These are phyloP conservation scores for Beauveria medogensis DNA, from an alignment of 2,329 filamentous ascomycete species.

Conservation along the genomic window DNA sequence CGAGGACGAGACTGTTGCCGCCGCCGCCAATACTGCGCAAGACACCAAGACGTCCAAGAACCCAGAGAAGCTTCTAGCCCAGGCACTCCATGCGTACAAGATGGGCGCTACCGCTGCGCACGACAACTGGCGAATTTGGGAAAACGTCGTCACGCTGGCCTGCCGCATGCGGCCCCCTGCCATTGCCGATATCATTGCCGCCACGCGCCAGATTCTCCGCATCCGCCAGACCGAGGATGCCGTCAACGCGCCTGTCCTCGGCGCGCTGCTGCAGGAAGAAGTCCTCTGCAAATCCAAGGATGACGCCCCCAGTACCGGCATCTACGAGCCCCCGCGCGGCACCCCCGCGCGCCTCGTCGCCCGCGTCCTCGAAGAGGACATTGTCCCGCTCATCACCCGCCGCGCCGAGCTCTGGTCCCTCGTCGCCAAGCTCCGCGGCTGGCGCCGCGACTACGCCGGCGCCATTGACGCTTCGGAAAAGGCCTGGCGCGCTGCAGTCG, in stretches of 20 bases:
- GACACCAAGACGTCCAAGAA: conserved; percentile 27
- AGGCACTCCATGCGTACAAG: conserved; percentile 79
- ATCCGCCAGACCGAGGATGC: conserved; percentile 72
- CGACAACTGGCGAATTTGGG: conserved; percentile 90
- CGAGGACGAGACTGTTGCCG: conserved; percentile 12
- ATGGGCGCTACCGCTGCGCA: conserved; percentile 76
- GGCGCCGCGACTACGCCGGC: conserved; percentile 59
- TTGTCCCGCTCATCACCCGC: conserved; percentile 78
- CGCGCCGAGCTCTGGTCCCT: conserved; percentile 71
- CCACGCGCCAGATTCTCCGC: conserved; percentile 66
- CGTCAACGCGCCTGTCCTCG: conserved; percentile 66
- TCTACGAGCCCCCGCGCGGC: conserved; percentile 41
- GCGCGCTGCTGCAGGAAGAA: conserved; percentile 63
- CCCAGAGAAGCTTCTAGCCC: conserved; percentile 55
- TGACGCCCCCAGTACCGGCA: conserved; percentile 19
- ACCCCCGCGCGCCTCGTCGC: conserved; percentile 56
- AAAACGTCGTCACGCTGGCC: conserved; percentile 85
- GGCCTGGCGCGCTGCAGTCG: conserved; percentile 69
- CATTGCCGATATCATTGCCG: conserved; percentile 66
- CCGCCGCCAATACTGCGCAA: conserved; percentile 22
- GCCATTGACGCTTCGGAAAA: conserved; percentile 83
- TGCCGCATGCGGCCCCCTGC: conserved; percentile 68
- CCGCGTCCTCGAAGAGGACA: conserved; percentile 62
- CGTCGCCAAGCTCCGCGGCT: conserved; percentile 63
- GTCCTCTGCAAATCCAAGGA: conserved; percentile 39